phyloP scores from a whole-genome alignment of 495 filamentous ascomycete species.

The Podospora fimiseda region DNA sequence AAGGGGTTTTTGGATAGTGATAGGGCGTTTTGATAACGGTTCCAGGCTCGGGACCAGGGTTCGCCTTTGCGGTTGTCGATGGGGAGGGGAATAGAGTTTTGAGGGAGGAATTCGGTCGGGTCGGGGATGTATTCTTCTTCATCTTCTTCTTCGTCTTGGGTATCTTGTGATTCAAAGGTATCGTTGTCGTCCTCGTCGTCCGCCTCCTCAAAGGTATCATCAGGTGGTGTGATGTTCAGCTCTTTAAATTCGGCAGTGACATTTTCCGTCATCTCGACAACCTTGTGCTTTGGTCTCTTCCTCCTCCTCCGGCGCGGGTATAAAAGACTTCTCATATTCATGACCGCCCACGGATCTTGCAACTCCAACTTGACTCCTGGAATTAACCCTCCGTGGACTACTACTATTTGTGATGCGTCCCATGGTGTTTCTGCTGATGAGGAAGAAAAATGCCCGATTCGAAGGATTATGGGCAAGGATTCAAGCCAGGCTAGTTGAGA shows the following conservation, averaged over 20 bases:
- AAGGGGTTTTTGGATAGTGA: background rate
- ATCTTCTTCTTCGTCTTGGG: background rate
- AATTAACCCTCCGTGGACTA: constrained; percentile 81
- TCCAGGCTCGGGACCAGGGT: constrained; percentile 62
- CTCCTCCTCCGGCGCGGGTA: constrained; percentile 10
- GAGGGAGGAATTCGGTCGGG: background rate
- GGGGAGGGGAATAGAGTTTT: constrained; percentile 52
- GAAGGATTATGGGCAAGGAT: constrained; percentile 66
- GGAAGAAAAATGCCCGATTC: constrained; percentile 43
- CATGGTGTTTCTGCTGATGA: constrained; percentile 24
- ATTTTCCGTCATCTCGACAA: too few relatives aligned
- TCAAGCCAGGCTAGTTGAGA: constrained; percentile 65
- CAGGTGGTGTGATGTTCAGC: background rate
- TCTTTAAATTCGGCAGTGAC: background rate
- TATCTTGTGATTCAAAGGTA: too few relatives aligned
- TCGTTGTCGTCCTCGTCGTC: constrained; percentile 2
- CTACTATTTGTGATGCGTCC: constrained; percentile 53
- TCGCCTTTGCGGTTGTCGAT: constrained; percentile 50
- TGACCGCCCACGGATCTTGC: constrained; percentile 74
- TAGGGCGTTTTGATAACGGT: constrained; percentile 27
- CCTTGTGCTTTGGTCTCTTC: constrained; percentile 5
- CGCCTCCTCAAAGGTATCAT: too few relatives aligned
- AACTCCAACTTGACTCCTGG: constrained; percentile 62
- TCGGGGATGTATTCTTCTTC: background rate
- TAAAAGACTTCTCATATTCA: constrained; percentile 82